Conservation (phyloP, 176 grass and related monocot genomes). For the Calamus simplicifolius region DNA sequence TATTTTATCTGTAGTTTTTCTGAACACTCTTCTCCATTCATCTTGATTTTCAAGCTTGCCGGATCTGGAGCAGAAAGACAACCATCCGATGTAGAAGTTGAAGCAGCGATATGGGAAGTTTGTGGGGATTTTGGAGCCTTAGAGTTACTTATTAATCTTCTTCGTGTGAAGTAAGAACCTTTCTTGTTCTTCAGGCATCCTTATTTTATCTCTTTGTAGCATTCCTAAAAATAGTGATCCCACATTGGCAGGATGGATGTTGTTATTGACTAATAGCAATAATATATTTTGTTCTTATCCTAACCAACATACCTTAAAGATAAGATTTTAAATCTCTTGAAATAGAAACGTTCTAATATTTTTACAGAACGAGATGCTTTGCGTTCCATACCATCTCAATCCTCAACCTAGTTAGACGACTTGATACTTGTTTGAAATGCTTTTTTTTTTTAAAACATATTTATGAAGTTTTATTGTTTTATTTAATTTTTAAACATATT, state of each 20-base stretch:
- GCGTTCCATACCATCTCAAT: no score
- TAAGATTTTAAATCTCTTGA: no score
- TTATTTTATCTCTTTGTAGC: background rate
- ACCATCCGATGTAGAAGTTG: conserved; percentile 41
- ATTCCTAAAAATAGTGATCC: background rate
- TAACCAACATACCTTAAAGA: background rate
- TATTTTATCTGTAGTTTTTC: background rate
- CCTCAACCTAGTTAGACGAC: no score
- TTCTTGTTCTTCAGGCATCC: conserved; percentile 6
- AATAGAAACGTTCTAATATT: no score
- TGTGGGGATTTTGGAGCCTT: conserved; percentile 71
- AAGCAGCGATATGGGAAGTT: conserved; percentile 80
- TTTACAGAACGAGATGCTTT: no score
- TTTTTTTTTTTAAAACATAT: no score
- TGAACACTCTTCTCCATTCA: conserved; percentile 1
- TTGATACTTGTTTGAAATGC: no score
- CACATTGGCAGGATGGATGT: background rate
- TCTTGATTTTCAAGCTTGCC: conserved; percentile 30
- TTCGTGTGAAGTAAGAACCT: conserved; percentile 61
- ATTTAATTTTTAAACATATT: no score
- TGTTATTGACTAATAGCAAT: no score
- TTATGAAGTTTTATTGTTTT: no score
- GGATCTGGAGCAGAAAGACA: conserved; percentile 37
- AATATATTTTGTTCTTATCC: background rate
- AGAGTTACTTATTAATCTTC: conserved; percentile 77